Percentiles rank a stretch among this genome's conserved stretches.
Evolutionary conservation across 495 filamentous ascomycete species (phyloP).

Genomic region (Penicillium egyptiacum): DNA sequence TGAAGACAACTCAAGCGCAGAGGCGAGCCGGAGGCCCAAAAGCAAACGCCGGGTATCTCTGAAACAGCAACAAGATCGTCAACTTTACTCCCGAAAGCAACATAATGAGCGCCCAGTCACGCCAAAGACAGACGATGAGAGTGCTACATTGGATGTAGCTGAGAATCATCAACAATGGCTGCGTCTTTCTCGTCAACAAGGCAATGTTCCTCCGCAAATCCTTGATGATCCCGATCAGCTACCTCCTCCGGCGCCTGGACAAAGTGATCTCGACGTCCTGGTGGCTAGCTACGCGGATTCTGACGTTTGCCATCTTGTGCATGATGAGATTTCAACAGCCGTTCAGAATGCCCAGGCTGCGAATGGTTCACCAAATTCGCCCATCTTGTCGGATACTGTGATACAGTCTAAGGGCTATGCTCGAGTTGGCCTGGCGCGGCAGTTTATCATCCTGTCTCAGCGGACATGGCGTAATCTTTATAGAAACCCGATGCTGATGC

Average conservation of each 20-base stretch:
- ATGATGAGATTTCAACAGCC: conserved; percentile 75
- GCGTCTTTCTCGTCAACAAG: conserved; percentile 66
- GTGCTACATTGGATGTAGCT: conserved; percentile 64
- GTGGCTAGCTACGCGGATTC: conserved; percentile 73
- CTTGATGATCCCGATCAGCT: conserved; percentile 75
- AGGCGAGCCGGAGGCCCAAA: conserved; percentile 60
- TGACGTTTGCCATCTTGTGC: conserved; percentile 73
- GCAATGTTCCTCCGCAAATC: conserved; percentile 59
- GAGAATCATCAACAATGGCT: conserved; percentile 65
- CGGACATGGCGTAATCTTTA: conserved; percentile 98
- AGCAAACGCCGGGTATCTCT: conserved; percentile 71
- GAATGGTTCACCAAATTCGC: conserved; percentile 69
- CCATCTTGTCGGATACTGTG: conserved; percentile 46
- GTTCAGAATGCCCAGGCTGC: conserved; percentile 58
- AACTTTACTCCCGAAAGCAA: conserved; percentile 85
- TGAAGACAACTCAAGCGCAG: conserved; percentile 57
- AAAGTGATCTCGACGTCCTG: conserved; percentile 80
- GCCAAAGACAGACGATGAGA: conserved; percentile 65
- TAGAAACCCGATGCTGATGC: conserved; percentile 96
- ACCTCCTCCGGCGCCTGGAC: conserved; percentile 61
- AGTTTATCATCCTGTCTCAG: conserved; percentile 85
- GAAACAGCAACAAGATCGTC: conserved; percentile 78
- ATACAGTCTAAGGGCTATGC: conserved; percentile 70
- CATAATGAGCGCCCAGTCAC: conserved; percentile 55
- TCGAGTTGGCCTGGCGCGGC: conserved; percentile 71